A percentile compares a stretch with the other conserved stretches of the same genome.
phyloP scores from a whole-genome alignment of 2,329 filamentous ascomycete genomes.

The Ophiognomonia clavigignenti-juglandacearum region DNA sequence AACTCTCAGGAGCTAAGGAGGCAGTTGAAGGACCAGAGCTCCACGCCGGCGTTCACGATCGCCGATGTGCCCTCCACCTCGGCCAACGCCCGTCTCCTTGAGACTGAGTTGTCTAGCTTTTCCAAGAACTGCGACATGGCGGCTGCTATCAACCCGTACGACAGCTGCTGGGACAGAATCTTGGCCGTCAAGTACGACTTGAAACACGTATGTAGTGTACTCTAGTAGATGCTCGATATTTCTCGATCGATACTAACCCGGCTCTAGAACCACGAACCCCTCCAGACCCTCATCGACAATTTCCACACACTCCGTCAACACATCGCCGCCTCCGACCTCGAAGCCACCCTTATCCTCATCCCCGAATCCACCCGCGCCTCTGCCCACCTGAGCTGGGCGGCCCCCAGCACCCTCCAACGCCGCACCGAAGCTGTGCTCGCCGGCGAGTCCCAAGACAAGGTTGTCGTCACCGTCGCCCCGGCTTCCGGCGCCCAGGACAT shows the following conservation, averaged over 20 bases:
- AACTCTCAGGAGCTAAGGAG: slow-evolving; percentile 37
- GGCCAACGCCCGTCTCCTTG: slow-evolving; percentile 38
- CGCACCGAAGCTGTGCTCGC: slow-evolving; percentile 44
- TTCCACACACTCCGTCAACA: slow-evolving; percentile 40
- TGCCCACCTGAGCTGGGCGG: slow-evolving; percentile 34
- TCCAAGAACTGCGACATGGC: slow-evolving; percentile 33
- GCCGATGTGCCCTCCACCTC: slow-evolving; percentile 37
- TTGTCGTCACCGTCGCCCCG: slow-evolving; percentile 11
- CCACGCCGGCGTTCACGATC: slow-evolving; percentile 45
- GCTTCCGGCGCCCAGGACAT: slow-evolving; percentile 12
- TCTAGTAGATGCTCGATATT: too few relatives aligned
- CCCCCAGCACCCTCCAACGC: slow-evolving; percentile 39
- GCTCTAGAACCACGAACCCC: slow-evolving; percentile 32
- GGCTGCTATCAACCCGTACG: slow-evolving; percentile 36
- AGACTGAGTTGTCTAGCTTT: slow-evolving; percentile 36
- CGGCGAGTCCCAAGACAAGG: slow-evolving; percentile 21
- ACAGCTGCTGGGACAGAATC: slow-evolving; percentile 39
- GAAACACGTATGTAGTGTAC: slow-evolving; percentile 34
- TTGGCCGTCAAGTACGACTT: slow-evolving; percentile 40
- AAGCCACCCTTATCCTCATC: slow-evolving; percentile 53
- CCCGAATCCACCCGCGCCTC: slow-evolving; percentile 38
- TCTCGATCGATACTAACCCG: slow-evolving; percentile 19
- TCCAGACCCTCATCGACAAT: slow-evolving; percentile 39
- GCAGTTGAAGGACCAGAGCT: slow-evolving; percentile 29
- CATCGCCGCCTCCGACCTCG: slow-evolving; percentile 45